phyloP scores from a whole-genome alignment of 2,329 filamentous ascomycete genomes.

The Macrophomina tecta region DNA sequence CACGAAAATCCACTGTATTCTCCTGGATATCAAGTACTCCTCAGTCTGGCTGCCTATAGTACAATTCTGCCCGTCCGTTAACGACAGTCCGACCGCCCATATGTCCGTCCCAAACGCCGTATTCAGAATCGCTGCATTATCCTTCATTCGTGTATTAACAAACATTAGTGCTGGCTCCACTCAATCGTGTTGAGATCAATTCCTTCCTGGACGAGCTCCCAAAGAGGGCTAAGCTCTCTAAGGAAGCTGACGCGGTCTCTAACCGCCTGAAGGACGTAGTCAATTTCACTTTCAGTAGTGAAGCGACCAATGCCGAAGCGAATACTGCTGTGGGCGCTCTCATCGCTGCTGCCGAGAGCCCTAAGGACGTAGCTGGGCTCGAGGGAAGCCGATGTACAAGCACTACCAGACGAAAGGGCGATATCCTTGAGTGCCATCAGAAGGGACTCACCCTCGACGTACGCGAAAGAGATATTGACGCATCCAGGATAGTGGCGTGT shows the following conservation, averaged over 20 bases:
- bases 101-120: conserved; percentile 19
- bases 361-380: conserved; percentile 96
- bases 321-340: conserved; percentile 97
- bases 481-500: conserved; percentile 90
- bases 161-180: conserved; percentile 91
- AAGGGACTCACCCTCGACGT: conserved; percentile 96
- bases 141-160: conserved; percentile 17
- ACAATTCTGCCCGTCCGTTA: conserved; percentile 8
- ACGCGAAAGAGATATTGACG: conserved; percentile 97
- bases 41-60: conserved; percentile 9
- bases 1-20: conserved; percentile 12
- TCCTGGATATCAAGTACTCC: conserved; percentile 18
- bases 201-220: conserved; percentile 97
- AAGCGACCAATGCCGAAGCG: conserved; percentile 97
- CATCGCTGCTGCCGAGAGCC: conserved; percentile 93
- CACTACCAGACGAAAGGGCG: conserved; percentile 92
- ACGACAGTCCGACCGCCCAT: conserved; percentile 17
- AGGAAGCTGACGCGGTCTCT: conserved; percentile 89
- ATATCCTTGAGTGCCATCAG: conserved; percentile 99
- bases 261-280: conserved; percentile 96
- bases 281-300: conserved; percentile 92
- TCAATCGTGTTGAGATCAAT: conserved; percentile 95
- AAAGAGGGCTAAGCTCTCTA: conserved; percentile 91
- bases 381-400: conserved; percentile 94
- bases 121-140: conserved; percentile 22